phyloP scores from a whole-genome alignment of 2,329 filamentous ascomycete species.

The Chaetomium globosum region DNA sequence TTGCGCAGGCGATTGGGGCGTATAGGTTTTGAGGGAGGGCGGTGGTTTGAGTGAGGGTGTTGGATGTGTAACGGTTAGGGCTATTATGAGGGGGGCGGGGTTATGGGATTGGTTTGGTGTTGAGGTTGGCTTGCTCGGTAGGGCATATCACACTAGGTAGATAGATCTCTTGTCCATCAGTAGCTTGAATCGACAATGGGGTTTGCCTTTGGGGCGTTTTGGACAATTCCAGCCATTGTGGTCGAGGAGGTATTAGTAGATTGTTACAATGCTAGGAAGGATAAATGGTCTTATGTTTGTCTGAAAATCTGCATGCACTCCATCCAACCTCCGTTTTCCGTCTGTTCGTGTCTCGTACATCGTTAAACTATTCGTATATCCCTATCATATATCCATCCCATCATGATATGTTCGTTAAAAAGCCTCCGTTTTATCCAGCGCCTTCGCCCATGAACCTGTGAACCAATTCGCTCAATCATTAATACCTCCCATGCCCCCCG shows the following conservation, averaged over 20 bases:
- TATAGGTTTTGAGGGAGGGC: background rate
- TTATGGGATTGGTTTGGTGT: background rate
- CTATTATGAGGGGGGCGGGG: background rate
- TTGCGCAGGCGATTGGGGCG: slow-evolving; percentile 24
- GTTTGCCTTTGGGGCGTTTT: background rate
- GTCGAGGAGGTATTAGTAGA: background rate
- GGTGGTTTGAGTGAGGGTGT: background rate
- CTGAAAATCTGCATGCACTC: background rate
- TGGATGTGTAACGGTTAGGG: background rate
- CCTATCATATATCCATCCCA: background rate
- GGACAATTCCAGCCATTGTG: background rate
- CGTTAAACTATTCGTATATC: background rate
- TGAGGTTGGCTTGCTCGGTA: background rate
- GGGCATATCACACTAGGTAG: background rate
- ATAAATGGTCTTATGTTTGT: background rate
- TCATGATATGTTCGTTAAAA: background rate
- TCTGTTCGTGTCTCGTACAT: background rate
- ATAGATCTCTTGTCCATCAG: slow-evolving; percentile 9
- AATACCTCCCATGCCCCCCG: slow-evolving; percentile 8
- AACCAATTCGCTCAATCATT: background rate
- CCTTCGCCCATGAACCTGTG: background rate
- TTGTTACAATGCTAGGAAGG: background rate
- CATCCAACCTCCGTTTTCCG: background rate
- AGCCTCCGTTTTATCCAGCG: background rate
- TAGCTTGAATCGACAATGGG: slow-evolving; percentile 7